Evolutionary conservation across 2,329 filamentous ascomycete species (phyloP), one percentile per base, ranked within the genome.

Genomic region (Aspergillus japonicus): DNA sequence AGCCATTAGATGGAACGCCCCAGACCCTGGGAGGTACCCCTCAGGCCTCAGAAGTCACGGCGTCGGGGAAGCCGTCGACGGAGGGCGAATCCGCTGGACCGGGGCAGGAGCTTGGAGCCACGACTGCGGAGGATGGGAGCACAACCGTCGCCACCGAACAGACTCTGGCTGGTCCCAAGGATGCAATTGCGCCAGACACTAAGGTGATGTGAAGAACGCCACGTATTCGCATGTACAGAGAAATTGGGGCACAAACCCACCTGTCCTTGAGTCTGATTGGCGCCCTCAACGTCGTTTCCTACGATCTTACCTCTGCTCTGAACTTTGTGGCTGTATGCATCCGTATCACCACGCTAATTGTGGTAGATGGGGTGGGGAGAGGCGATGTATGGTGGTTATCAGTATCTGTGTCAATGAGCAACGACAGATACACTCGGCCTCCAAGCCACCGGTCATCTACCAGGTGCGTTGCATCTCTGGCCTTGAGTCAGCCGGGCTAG

Each of bases 11-110:
- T 54, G 51, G 49, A 26, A 62, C 62, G 12, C 61, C 66, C 19
- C 63, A 66, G 26, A 35, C 60, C 24, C 39, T 63, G 23, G 63
- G 67, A 56, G 66, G 67, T 49, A 54, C 64, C 29, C 47, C 64
- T 51, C 67, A 73, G 44, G 47, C 58, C 42, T 59, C 66, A 19
- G 69, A 70, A 21, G 64, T 64, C 19, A 54, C 57, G 51, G 54
- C 55, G 16, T 44, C 16, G 39, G 39, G 39, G 52, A 68, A 69
- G 56, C 21, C 58, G 24, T 48, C 64, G 52, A 50, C 59, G 42
- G 63, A 64, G 31, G 44, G 19, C 23, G 61, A 66, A 51, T n/a
- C 54, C 14, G 51, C 55, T 47, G 57, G 50, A 16, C 47, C 49
- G 11, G 58, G n/a, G 44, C 64, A 60, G 35, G 57, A 55, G 19